phyloP scores from a whole-genome alignment of 495 filamentous ascomycete genomes.

The Talaromyces stipitatus region DNA sequence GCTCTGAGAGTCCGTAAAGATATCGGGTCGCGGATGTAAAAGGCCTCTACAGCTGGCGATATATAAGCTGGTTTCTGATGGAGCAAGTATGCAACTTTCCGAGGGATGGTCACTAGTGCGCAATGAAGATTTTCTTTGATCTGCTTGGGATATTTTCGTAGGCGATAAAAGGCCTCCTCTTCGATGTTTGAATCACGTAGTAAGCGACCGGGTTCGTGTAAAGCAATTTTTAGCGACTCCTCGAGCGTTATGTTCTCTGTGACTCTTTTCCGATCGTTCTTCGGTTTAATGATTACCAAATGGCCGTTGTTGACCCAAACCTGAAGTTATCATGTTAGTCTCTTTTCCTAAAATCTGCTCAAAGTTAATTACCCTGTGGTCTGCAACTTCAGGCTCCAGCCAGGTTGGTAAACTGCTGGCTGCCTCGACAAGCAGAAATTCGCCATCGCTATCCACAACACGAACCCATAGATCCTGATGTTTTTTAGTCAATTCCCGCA shows the following conservation, averaged over 20 bases:
- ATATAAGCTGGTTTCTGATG: conserved; percentile 65
- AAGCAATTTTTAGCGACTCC: conserved; percentile 54
- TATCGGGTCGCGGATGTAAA: conserved; percentile 85
- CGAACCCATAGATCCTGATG: conserved; percentile 74
- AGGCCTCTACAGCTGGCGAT: conserved; percentile 78
- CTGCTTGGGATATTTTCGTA: conserved; percentile 71
- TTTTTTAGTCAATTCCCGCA: conserved; percentile 70
- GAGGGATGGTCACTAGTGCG: conserved; percentile 62
- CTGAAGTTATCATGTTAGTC: conserved; percentile 19
- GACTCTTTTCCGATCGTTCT: conserved; percentile 21
- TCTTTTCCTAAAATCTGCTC: neutral
- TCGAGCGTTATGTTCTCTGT: conserved; percentile 46
- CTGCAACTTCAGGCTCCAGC: conserved; percentile 86
- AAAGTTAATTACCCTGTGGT: conserved; percentile 55
- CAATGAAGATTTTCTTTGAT: conserved; percentile 66
- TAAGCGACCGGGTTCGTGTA: conserved; percentile 40
- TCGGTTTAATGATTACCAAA: conserved; percentile 65
- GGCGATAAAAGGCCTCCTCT: conserved; percentile 81
- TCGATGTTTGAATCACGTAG: conserved; percentile 65
- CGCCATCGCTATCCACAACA: conserved; percentile 80
- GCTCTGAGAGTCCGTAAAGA: conserved; percentile 60
- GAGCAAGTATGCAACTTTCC: conserved; percentile 75
- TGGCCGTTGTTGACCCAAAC: conserved; percentile 72
- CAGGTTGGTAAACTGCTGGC: conserved; percentile 80
- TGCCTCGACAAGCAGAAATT: conserved; percentile 92